Base-by-base conservation (phyloP, 2,329 filamentous ascomycete species). In the Hypocrella siamensis region DNA sequence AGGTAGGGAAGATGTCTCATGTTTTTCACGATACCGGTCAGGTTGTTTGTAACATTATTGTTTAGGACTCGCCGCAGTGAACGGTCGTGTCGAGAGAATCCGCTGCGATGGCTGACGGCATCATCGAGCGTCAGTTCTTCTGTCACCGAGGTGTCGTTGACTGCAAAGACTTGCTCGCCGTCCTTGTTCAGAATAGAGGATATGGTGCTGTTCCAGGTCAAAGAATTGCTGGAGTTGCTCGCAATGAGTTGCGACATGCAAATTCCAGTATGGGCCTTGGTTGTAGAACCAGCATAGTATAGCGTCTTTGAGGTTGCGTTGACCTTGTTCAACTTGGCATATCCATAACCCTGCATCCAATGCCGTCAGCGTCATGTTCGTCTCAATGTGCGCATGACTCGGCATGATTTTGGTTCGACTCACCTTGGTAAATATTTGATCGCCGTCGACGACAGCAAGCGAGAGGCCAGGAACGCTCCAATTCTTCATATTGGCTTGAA, bases 231-330 rank as follows among this genome's bases (percentile, higher is more conserved):
- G 17, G 38, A 21, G 6, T 62, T 52, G n/a, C 58, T 56, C 9
- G 70, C 52, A 10, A 73, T 57, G 6, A 68, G 43, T 2, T 64
- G 59, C 2, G 71, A 46, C 3, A 75, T 45, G 0, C 57, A 53
- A 1, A 66, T 65, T 2, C 63, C 60, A 0, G 61, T 64, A 32
- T 67, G 59, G 4, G 66, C 63, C 44, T 75, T 75, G 16, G 67
- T 70, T 2, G 60, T 70, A 28, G 66, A 71, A 2, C 60, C 71
- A 3, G 55, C 57, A 35, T 65, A 67, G 49, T 66, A 74, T 3
- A 75, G 51, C 0, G 68, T 73, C 19, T 63, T 50, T 35, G 31
- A 53, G 44, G 41, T 58, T 38, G 38, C 61, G 47, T 38, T 56
- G 52, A 18, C 56, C 53, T 58, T 61, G 37, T 26, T 26, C 12